A percentile compares a stretch with the other conserved stretches of the same genome.
Conservation (phyloP, 306 rosid species). For the Carpinus fangiana region DNA sequence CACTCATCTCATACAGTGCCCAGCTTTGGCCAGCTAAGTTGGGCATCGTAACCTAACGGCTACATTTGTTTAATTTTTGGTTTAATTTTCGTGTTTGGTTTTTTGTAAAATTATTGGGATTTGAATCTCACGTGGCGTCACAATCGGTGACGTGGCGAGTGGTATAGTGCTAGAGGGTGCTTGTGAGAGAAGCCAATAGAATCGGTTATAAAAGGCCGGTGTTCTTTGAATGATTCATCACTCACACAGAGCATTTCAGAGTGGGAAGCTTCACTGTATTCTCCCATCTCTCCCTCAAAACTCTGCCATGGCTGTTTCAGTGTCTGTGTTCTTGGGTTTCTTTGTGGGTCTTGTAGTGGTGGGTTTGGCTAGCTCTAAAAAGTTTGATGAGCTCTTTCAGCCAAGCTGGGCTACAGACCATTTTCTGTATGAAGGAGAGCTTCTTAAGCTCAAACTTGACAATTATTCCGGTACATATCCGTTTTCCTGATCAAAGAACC, state of each 20-base stretch:
- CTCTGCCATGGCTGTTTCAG: constrained; percentile 19
- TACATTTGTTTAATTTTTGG: constrained; percentile 31
- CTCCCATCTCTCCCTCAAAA: neutral
- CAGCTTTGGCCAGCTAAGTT: constrained; percentile 67
- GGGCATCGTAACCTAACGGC: constrained; percentile 50
- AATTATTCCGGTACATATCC: constrained; percentile 61
- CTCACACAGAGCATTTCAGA: constrained; percentile 23
- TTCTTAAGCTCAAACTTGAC: constrained; percentile 76
- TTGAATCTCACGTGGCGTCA: constrained; percentile 45
- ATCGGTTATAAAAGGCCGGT: constrained; percentile 43
- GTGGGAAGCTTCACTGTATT: constrained; percentile 32
- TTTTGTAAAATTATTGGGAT: constrained; percentile 26
- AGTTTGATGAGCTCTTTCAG: constrained; percentile 81
- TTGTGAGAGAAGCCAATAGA: constrained; percentile 44
- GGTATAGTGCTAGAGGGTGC: constrained; percentile 18
- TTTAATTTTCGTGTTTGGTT: neutral
- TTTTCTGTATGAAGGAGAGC: constrained; percentile 71
- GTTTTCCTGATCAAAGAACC: neutral
- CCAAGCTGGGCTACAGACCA: constrained; percentile 89
- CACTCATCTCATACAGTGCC: constrained; percentile 11
- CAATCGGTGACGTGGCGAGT: constrained; percentile 39
- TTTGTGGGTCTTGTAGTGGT: constrained; percentile 43
- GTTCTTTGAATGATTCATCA: neutral
- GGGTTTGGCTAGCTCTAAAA: constrained; percentile 54
- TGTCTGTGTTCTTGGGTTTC: constrained; percentile 31